These are phyloP conservation scores for Nepenthes gracilis DNA, from an alignment of 148 eudicot species.

Conservation along the genomic window DNA sequence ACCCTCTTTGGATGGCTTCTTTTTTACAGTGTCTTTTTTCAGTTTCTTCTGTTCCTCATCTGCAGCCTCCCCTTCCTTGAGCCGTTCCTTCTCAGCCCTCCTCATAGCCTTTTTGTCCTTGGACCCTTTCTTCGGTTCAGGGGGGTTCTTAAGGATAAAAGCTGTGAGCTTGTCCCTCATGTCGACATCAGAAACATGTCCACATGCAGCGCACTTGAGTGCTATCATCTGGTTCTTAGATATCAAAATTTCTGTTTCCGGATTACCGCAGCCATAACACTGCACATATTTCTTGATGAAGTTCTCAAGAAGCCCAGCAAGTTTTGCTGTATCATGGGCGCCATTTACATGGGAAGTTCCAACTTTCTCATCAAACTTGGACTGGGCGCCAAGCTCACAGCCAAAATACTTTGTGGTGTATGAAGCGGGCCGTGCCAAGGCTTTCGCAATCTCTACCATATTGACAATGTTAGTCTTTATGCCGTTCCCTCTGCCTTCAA, in stretches of 20 bases:
- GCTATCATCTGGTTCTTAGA: constrained; percentile 59
- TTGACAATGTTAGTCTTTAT: constrained; percentile 75
- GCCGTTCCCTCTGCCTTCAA: constrained; percentile 85
- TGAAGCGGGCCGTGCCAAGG: constrained; percentile 60
- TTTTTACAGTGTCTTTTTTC: constrained; percentile 49
- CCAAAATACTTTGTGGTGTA: constrained; percentile 77
- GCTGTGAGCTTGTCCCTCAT: constrained; percentile 75
- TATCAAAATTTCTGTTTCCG: constrained; percentile 65
- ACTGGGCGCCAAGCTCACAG: constrained; percentile 80
- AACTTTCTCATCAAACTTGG: constrained; percentile 70
- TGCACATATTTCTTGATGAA: constrained; percentile 82
- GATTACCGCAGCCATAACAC: constrained; percentile 82
- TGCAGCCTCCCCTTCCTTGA: constrained; percentile 72
- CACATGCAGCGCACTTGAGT: constrained; percentile 75
- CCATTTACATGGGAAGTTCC: constrained; percentile 73
- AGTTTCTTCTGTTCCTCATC: constrained; percentile 60
- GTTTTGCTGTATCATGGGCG: constrained; percentile 60
- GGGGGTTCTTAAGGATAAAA: constrained; percentile 67
- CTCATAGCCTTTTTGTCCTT: constrained; percentile 78
- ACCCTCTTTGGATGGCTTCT: constrained; percentile 44
- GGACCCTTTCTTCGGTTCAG: constrained; percentile 44
- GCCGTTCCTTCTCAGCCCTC: constrained; percentile 66
- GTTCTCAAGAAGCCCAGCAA: constrained; percentile 70
- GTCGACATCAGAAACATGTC: constrained; percentile 70
- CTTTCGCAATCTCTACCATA: constrained; percentile 81